These are phyloP conservation scores for Haemoproteus tartakovskyi DNA, from an alignment of 169 alveolate genomes.

Conservation along the genomic window DNA sequence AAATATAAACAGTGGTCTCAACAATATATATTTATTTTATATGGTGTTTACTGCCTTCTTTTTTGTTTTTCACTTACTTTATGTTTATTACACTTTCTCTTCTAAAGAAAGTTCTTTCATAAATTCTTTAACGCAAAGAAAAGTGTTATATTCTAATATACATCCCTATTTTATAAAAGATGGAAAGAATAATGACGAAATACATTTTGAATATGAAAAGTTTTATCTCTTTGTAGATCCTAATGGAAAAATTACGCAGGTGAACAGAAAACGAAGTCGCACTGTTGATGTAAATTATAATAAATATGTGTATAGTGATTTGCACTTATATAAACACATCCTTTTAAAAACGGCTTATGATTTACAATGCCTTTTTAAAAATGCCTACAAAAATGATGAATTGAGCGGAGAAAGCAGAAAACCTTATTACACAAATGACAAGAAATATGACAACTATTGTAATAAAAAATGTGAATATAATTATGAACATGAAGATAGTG, in stretches of 20 bases:
- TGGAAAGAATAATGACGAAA: not conserved
- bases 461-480: too few relatives aligned
- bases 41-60: slow-evolving; percentile 26
- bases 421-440: too few relatives aligned
- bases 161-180: slow-evolving; percentile 7
- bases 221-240: slow-evolving; percentile 14
- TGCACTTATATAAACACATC: slow-evolving; percentile 46
- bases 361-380: too few relatives aligned
- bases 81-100: too few relatives aligned
- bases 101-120: too few relatives aligned
- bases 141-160: slow-evolving; percentile 25
- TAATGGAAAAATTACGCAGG: slow-evolving; percentile 2
- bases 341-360: slow-evolving; percentile 10
- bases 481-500: too few relatives aligned
- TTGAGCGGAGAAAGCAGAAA: too few relatives aligned
- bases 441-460: too few relatives aligned
- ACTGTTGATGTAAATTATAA: too few relatives aligned
- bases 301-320: slow-evolving; percentile 39
- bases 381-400: too few relatives aligned
- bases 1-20: too few relatives aligned
- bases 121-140: slow-evolving; percentile 43
- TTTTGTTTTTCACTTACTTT: slow-evolving; percentile 28
- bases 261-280: slow-evolving; percentile 12
- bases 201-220: slow-evolving; percentile 25
- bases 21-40: slow-evolving; percentile 29